Conservation (phyloP, 352 stramenopile genomes). For the Phytophthora lateralis region DNA sequence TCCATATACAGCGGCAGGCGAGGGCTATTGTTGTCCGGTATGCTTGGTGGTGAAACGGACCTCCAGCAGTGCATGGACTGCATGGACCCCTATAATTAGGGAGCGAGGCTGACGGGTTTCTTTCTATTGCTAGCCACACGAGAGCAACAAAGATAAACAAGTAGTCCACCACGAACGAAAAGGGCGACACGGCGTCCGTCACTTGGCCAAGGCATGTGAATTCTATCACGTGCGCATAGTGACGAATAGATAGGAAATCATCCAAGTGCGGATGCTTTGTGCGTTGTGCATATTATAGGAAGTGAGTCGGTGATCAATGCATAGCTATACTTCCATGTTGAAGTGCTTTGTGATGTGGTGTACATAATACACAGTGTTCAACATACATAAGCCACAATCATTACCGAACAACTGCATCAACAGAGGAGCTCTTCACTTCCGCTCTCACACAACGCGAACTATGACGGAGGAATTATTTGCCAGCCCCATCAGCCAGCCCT, state of each 20-base stretch:
- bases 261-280: background rate
- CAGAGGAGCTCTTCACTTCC: constrained; percentile 12
- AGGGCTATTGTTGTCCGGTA: constrained; percentile 31
- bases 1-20: constrained; percentile 19
- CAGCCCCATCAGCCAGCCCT: constrained; percentile 67
- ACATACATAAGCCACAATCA: constrained; percentile 2
- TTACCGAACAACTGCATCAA: constrained; percentile 29
- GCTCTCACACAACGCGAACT: background rate
- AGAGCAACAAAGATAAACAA: constrained; percentile 4
- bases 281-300: no score
- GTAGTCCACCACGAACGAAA: constrained; percentile 14
- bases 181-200: constrained; percentile 8
- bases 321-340: constrained; percentile 10
- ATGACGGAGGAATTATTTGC: constrained; percentile 65
- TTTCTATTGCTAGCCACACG: constrained; percentile 2
- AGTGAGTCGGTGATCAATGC: no score
- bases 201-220: background rate
- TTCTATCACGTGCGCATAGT: background rate
- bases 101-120: background rate
- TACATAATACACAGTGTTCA: background rate
- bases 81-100: constrained; percentile 20
- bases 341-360: constrained; percentile 10
- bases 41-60: constrained; percentile 27
- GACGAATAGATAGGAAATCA: background rate
- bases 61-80: background rate